These are phyloP conservation scores for Ophiostoma pallidulum DNA, from an alignment of 2,329 filamentous ascomycete genomes.

Conservation along the genomic window DNA sequence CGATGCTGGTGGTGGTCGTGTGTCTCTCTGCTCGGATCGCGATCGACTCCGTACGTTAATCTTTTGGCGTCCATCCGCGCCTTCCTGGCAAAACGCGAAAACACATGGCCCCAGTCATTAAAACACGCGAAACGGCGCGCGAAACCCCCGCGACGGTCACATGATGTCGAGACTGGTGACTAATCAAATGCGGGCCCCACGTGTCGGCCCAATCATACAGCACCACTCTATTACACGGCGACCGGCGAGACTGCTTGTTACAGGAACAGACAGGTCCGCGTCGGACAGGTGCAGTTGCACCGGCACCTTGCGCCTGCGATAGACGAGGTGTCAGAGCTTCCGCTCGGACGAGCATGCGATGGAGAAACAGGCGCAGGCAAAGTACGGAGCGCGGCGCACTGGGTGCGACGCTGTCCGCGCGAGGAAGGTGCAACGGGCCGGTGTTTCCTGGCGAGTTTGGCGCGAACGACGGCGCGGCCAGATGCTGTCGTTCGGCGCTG, in stretches of 20 bases:
- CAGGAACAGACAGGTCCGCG: conserved; percentile 1
- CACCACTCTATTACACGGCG: too few species aligned
- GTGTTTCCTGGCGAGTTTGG: too few species aligned
- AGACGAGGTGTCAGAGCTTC: conserved; percentile 4
- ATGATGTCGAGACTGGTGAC: conserved; percentile 3
- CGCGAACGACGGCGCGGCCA: too few species aligned
- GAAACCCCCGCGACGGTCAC: conserved; percentile 18
- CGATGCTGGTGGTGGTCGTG: neutral
- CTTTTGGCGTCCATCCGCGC: too few species aligned
- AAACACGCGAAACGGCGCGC: conserved; percentile 13
- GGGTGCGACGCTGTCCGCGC: too few species aligned
- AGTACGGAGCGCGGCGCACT: too few species aligned
- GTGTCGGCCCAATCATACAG: too few species aligned
- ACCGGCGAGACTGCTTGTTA: neutral
- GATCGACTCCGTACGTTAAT: neutral
- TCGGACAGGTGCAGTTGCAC: neutral
- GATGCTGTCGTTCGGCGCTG: too few species aligned
- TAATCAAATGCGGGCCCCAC: too few species aligned
- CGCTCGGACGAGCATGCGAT: too few species aligned
- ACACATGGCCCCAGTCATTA: neutral
- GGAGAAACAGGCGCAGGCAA: too few species aligned
- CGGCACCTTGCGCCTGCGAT: neutral
- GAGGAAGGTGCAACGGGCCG: too few species aligned
- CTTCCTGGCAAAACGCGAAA: conserved; percentile 9
- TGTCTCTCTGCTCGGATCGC: neutral